phyloP scores from a whole-genome alignment of 2,329 filamentous ascomycete genomes.

The Zalaria obscura region DNA sequence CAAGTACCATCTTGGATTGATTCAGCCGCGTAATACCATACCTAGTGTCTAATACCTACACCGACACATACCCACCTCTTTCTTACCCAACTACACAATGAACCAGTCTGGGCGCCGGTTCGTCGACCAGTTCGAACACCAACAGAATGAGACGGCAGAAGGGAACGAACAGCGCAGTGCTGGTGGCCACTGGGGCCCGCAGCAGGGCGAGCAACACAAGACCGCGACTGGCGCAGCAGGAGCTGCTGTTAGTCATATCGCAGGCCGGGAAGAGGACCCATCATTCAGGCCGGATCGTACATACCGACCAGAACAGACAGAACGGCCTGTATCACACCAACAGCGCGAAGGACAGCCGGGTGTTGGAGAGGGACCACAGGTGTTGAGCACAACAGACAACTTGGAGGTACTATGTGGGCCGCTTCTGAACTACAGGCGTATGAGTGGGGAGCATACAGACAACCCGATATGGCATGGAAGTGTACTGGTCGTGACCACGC shows the following conservation, averaged over 20 bases:
- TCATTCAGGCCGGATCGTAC: slow-evolving; percentile 2
- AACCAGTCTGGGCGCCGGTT: not conserved
- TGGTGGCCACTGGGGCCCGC: not conserved
- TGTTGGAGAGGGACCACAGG: slow-evolving; percentile 27
- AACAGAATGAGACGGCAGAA: slow-evolving; percentile 2
- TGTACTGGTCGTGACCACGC: slow-evolving; percentile 66
- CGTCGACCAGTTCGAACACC: slow-evolving; percentile 3
- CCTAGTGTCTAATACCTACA: not conserved
- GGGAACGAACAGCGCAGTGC: not conserved
- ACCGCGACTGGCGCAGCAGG: not conserved
- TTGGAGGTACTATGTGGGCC: slow-evolving; percentile 56
- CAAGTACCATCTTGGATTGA: no score
- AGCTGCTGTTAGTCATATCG: slow-evolving; percentile 1
- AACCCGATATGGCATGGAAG: slow-evolving; percentile 62
- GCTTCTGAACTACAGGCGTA: slow-evolving; percentile 63
- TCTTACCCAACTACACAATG: not conserved
- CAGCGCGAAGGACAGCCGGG: slow-evolving; percentile 14
- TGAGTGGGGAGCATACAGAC: slow-evolving; percentile 39
- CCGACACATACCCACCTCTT: not conserved
- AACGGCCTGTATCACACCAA: slow-evolving; percentile 1
- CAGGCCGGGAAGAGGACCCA: slow-evolving; percentile 2
- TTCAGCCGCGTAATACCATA: no score
- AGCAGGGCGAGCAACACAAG: not conserved
- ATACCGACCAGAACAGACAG: not conserved
- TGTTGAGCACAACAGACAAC: slow-evolving; percentile 23